A percentile compares a stretch with the other conserved stretches of the same genome.
These are phyloP conservation scores for Manihot esculenta DNA, from an alignment of 441 rosid genomes.

Conservation along the genomic window DNA sequence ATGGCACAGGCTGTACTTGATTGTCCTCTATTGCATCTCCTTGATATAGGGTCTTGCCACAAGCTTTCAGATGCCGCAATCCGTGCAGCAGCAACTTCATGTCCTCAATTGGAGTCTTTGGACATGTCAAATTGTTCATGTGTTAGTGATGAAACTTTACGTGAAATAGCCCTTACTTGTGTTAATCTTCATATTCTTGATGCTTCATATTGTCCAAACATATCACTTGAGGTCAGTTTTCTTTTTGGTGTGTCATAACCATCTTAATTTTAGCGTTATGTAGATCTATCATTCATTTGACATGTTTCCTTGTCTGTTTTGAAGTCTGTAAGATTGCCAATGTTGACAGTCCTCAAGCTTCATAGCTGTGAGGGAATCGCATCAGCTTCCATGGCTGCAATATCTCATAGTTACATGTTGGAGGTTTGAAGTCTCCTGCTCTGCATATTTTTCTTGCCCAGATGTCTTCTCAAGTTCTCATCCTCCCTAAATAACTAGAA, in stretches of 20 bases:
- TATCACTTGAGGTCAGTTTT: constrained; percentile 85
- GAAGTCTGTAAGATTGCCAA: constrained; percentile 82
- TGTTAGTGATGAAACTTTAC: constrained; percentile 91
- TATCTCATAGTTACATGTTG: constrained; percentile 62
- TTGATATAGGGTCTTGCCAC: constrained; percentile 92
- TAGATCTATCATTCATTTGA: constrained; percentile 33
- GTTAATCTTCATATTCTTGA: constrained; percentile 69
- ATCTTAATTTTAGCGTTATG: constrained; percentile 9
- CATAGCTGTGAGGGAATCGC: constrained; percentile 97
- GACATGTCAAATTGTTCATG: constrained; percentile 95
- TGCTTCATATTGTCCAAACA: constrained; percentile 95
- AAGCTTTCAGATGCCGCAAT: constrained; percentile 96
- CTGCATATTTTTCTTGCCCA: neutral
- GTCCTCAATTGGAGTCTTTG: constrained; percentile 80
- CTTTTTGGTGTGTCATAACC: constrained; percentile 1
- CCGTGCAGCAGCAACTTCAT: constrained; percentile 83
- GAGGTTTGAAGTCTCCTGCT: constrained; percentile 59
- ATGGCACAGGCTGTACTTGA: constrained; percentile 84
- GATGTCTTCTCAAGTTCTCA: constrained; percentile 6
- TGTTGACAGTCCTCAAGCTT: constrained; percentile 88
- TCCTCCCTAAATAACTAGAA: constrained; percentile 12
- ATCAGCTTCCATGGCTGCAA: constrained; percentile 92
- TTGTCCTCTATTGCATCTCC: constrained; percentile 77
- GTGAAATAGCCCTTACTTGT: constrained; percentile 71
- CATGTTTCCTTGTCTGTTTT: constrained; percentile 26